Base-by-base conservation (phyloP, 2,329 filamentous ascomycete genomes). In the Fusarium metavorans region DNA sequence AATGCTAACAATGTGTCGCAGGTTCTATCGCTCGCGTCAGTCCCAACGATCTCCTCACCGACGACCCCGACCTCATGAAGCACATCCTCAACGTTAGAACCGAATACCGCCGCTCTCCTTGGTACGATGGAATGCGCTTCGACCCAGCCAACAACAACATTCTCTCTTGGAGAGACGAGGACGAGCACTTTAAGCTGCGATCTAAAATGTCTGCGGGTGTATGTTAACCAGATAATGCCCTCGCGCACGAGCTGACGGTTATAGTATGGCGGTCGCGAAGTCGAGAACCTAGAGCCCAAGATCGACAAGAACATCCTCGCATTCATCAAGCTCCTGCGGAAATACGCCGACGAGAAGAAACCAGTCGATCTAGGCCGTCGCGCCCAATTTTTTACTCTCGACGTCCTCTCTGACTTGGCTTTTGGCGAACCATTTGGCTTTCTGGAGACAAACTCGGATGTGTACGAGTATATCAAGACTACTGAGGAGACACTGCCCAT, bases 191-290 rank as follows among this genome's bases (percentile, higher is more conserved):
- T 87, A 77, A 79, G 76, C 77, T 87, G 37, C 82, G 84, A 16
- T 83, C 85, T 16, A 87, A 88, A 72, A 86, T 90, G 83, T 84
- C 86, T 6, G 81, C 85, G 3, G 89, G 87, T 23, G 87, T 86
- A 81, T 13, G 80, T 63, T 45, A 1, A 20, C 18, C 1, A 18
- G 7, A 9, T 3, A n/a, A 57, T 23, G 1, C 1, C 9, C 1
- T 9, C 2, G 25, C 3, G 39, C 54, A 45, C 18, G 18, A 16
- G 20, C 45, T 67, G 34, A 65, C n/a, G n/a, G 41, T 39, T 48
- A 18, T 27, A 37, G 72, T 89, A 89, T 72, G 84, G 86, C 5
- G 88, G 87, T 8, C 87, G 88, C 70, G 89, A 89, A 41, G 87
- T 88, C n/a, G 82, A 84, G 4, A 80, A 81, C 7, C 77, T 90